These are phyloP conservation scores for Trametopsis cervina DNA, from an alignment of 768 basidiomycete genomes.

Conservation along the genomic window DNA sequence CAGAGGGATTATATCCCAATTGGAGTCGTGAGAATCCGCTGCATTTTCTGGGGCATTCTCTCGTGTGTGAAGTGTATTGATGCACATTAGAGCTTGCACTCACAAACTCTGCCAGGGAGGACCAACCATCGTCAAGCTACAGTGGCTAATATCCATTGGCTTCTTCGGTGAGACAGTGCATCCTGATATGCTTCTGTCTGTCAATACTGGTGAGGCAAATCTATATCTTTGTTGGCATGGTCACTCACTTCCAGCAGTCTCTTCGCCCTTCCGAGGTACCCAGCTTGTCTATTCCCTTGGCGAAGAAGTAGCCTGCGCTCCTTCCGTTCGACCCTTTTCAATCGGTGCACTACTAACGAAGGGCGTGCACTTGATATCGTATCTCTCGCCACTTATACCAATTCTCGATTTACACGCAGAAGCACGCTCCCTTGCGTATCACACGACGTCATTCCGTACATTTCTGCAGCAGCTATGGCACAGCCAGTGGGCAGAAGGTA, in stretches of 20 bases:
- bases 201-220: slow-evolving; percentile 39
- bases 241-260: too few relatives aligned
- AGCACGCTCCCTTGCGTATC: slow-evolving; percentile 33
- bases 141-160: slow-evolving; percentile 31
- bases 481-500: slow-evolving; percentile 43
- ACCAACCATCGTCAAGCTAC: slow-evolving; percentile 40
- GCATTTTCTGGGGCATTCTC: slow-evolving; percentile 44
- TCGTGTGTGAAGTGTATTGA: slow-evolving; percentile 25
- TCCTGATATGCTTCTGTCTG: slow-evolving; percentile 40
- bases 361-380: slow-evolving; percentile 35
- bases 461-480: slow-evolving; percentile 35
- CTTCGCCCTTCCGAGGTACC: slow-evolving; percentile 41
- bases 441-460: slow-evolving; percentile 26
- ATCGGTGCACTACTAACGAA: slow-evolving; percentile 32
- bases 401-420: slow-evolving; percentile 37
- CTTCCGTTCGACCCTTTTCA: slow-evolving; percentile 34
- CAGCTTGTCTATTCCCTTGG: slow-evolving; percentile 41
- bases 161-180: slow-evolving; percentile 34
- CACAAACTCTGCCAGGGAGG: slow-evolving; percentile 30
- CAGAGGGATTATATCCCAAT: slow-evolving; percentile 35
- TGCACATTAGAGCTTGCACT: not conserved
- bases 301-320: slow-evolving; percentile 33
- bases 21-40: slow-evolving; percentile 38
- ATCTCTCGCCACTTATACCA: slow-evolving; percentile 33
- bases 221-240: too few relatives aligned